Evolutionary conservation across 805 yeast genomes (phyloP).

Genomic region (Ogataea nonfermentans): DNA sequence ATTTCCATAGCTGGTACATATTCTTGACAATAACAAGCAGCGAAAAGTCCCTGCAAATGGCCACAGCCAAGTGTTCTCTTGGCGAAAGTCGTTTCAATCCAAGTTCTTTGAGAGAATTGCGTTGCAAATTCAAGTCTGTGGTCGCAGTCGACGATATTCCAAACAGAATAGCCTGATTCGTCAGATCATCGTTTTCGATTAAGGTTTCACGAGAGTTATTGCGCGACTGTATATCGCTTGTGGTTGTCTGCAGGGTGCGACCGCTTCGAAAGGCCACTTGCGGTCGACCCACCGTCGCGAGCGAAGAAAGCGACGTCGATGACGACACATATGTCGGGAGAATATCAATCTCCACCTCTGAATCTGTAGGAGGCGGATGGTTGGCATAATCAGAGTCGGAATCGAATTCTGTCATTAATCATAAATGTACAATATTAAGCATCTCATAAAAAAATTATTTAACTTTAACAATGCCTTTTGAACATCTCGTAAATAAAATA

Average conservation of each 20-base stretch:
- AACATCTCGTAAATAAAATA: constrained; percentile 21
- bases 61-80: constrained; percentile 70
- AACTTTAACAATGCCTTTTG: constrained; percentile 13
- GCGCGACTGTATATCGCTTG: constrained; percentile 3
- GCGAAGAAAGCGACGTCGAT: constrained; percentile 17
- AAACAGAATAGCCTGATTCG: constrained; percentile 22
- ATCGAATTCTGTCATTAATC: constrained; percentile 11
- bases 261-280: constrained; percentile 1
- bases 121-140: constrained; percentile 27
- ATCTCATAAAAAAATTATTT: constrained; percentile 1
- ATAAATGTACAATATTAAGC: background rate
- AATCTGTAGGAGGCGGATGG: constrained; percentile 40
- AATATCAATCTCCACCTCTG: constrained; percentile 26
- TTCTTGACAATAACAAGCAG: constrained; percentile 37
- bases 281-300: constrained; percentile 5
- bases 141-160: constrained; percentile 31
- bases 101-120: constrained; percentile 47
- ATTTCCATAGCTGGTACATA: constrained; percentile 26
- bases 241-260: background rate
- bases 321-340: constrained; percentile 20
- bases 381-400: constrained; percentile 37
- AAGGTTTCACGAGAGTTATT: constrained; percentile 12
- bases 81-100: constrained; percentile 74
- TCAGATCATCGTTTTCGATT: constrained; percentile 14
- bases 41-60: constrained; percentile 77